Evolutionary conservation across 164 flowering plant species (phyloP), one percentile per base, ranked within the genome.

Genomic region (Vitis cinerea): DNA sequence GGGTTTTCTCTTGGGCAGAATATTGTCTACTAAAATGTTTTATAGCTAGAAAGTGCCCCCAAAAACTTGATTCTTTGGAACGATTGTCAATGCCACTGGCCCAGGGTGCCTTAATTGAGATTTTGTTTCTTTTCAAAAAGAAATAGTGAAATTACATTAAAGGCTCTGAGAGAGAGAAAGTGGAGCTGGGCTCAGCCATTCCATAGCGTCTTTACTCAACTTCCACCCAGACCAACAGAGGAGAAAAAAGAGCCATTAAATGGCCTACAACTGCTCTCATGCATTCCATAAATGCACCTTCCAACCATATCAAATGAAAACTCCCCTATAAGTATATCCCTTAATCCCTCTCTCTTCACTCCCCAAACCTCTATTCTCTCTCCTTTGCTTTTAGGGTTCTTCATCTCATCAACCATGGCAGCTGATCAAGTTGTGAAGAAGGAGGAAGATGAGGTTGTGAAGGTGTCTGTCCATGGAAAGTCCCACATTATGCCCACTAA

Each of bases 401-500:
- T 54, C 44, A 10, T 19, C 27, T 13, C 66, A 59, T 16, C 55
- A 68, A 54, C 61, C 51, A 82, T 78, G 82, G 81, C 71, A 11
- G 47, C 52, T 30, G 78, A 71, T 37, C 44, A 37, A 54, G 53
- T 29, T 47, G 71, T 16, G 27, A 65, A 67, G 23, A 74, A 67
- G 29, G 69, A 69, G 14, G 68, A 65, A 59, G 16, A n/a, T 11
- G 48, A 74, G 60, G 16, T 59, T 15, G 12, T 19, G 63, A 77
- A 69, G 74, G 96, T 89, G 80, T 80, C 84, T 56, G 59, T 83
- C 61, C 74, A 72, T 0, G 70, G 58, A 66, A 87, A 77, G 59
- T 29, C 79, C 68, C 81, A 74, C 71, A 84, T 90, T 12, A 78
- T 80, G 71, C 95, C 98, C 12, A 72, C 23, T 15, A 87, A 86